These are phyloP conservation scores for Zasmidium citrigriseum DNA, from an alignment of 2,329 filamentous ascomycete genomes.

Conservation along the genomic window DNA sequence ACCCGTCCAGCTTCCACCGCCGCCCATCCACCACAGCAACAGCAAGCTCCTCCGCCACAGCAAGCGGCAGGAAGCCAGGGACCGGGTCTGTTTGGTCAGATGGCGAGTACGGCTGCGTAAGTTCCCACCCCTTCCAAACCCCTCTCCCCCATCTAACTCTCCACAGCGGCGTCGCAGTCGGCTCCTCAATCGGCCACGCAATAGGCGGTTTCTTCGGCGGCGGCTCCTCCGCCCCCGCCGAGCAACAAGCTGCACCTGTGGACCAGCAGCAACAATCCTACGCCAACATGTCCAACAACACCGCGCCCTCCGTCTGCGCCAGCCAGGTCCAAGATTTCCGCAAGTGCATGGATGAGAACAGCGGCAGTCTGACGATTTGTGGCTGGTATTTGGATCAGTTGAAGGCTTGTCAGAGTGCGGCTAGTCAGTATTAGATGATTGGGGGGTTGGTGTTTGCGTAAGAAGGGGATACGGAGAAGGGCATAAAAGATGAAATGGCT, in stretches of 20 bases:
- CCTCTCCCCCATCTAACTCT: constrained; percentile 25
- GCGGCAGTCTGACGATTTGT: constrained; percentile 92
- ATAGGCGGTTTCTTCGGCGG: constrained; percentile 86
- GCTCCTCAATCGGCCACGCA: constrained; percentile 92
- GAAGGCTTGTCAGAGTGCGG: constrained; percentile 54
- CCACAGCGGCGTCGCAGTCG: constrained; percentile 88
- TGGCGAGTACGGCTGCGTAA: constrained; percentile 97
- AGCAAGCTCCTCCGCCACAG: constrained; percentile 43
- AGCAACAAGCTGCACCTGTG: constrained; percentile 50
- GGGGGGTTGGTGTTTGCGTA: background rate
- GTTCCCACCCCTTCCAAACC: constrained; percentile 42
- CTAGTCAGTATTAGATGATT: constrained; percentile 48
- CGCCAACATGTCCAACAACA: constrained; percentile 36
- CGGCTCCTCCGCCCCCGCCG: constrained; percentile 41
- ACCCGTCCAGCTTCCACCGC: constrained; percentile 54
- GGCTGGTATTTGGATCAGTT: constrained; percentile 96
- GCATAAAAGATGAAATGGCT: background rate
- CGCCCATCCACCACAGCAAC: constrained; percentile 44
- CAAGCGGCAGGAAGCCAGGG: constrained; percentile 56
- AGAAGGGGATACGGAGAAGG: background rate
- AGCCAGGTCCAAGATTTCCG: constrained; percentile 83
- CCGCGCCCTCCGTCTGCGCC: constrained; percentile 60
- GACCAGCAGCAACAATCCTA: constrained; percentile 32
- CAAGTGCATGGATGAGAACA: constrained; percentile 93
- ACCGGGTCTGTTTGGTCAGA: constrained; percentile 89